These are phyloP conservation scores for Lachnellula willkommii DNA, from an alignment of 2,329 filamentous ascomycete genomes.

Conservation along the genomic window DNA sequence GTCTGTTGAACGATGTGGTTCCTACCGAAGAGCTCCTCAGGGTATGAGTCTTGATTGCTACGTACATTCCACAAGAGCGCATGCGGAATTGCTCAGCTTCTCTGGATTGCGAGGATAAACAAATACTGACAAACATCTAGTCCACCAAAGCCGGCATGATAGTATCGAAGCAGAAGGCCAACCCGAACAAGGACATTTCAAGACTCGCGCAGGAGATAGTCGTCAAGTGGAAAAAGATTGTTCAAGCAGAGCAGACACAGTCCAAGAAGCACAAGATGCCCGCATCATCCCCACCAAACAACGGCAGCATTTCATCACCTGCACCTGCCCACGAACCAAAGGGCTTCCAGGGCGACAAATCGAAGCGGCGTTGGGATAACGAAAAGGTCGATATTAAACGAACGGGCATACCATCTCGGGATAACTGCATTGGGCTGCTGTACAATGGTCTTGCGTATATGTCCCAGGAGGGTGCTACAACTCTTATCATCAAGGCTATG, in stretches of 20 bases:
- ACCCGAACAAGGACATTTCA: slow-evolving; percentile 76
- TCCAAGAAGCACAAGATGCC: slow-evolving; percentile 34
- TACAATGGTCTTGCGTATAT: slow-evolving; percentile 81
- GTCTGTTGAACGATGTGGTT: slow-evolving; percentile 71
- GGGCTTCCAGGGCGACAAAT: slow-evolving; percentile 57
- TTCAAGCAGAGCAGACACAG: slow-evolving; percentile 60
- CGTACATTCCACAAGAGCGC: slow-evolving; percentile 18
- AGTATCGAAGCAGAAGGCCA: slow-evolving; percentile 73
- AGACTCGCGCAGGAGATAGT: slow-evolving; percentile 77
- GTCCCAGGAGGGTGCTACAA: slow-evolving; percentile 64
- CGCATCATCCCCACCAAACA: slow-evolving; percentile 21
- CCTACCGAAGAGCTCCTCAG: slow-evolving; percentile 87
- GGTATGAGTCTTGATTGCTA: slow-evolving; percentile 44
- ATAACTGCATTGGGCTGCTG: slow-evolving; percentile 83
- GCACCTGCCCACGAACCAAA: slow-evolving; percentile 40
- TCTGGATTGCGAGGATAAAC: background rate
- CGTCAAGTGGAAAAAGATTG: slow-evolving; percentile 76
- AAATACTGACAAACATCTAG: slow-evolving; percentile 35
- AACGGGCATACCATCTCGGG: slow-evolving; percentile 67
- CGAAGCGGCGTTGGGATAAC: slow-evolving; percentile 76
- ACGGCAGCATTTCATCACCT: slow-evolving; percentile 25
- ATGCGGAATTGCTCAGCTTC: slow-evolving; percentile 2
- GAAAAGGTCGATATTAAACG: slow-evolving; percentile 75
- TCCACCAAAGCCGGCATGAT: slow-evolving; percentile 86
- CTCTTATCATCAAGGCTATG: slow-evolving; percentile 67